These are phyloP conservation scores for Pseudoscleropodium purum DNA, from an alignment of 225 moss, liverwort and hornwort genomes.

Conservation along the genomic window DNA sequence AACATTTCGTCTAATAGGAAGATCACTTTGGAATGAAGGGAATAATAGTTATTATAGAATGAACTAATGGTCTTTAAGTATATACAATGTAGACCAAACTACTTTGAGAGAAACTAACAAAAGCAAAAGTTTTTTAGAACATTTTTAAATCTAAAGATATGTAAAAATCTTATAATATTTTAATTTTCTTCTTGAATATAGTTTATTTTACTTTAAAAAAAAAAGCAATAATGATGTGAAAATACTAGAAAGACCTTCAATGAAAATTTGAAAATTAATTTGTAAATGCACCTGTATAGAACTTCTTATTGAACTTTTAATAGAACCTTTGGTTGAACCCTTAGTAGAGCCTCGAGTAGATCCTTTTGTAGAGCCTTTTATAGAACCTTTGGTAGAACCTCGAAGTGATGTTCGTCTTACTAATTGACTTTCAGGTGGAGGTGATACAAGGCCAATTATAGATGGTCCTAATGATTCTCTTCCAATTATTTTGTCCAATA, in stretches of 20 bases:
- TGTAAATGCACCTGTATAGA: neutral
- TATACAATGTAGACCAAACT: neutral
- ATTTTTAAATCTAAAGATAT: neutral
- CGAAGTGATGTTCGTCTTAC: neutral
- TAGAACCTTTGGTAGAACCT: neutral
- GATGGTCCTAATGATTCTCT: conserved; percentile 17
- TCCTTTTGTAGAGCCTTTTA: neutral
- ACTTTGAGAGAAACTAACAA: neutral
- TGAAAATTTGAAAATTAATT: neutral
- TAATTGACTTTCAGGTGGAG: neutral
- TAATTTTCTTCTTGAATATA: neutral
- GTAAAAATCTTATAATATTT: accelerated
- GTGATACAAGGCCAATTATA: neutral
- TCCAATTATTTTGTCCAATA: conserved; percentile 52
- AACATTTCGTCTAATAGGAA: no score
- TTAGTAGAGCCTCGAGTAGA: neutral
- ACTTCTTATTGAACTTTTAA: neutral
- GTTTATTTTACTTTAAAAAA: neutral
- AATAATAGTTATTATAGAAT: neutral
- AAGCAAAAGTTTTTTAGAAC: accelerated
- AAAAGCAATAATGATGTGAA: no score
- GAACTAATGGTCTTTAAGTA: no score
- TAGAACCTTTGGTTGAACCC: neutral
- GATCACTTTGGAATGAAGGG: no score
- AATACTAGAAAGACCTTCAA: neutral